These are phyloP conservation scores for Cudoniella acicularis DNA, from an alignment of 495 filamentous ascomycete genomes.

Conservation along the genomic window DNA sequence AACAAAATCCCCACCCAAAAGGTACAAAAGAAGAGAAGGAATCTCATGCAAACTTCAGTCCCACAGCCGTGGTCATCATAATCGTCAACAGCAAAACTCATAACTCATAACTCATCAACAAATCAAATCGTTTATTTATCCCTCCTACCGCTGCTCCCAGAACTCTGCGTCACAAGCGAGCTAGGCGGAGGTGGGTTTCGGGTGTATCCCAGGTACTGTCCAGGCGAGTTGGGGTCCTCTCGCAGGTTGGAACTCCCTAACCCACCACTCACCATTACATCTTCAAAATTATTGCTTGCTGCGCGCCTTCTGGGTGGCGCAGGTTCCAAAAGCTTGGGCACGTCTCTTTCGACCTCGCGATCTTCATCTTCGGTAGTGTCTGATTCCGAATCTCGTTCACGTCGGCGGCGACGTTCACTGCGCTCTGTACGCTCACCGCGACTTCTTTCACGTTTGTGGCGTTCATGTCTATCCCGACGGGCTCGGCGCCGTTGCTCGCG, in stretches of 20 bases:
- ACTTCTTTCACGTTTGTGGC: slow-evolving; percentile 24
- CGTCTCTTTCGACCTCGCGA: slow-evolving; percentile 1
- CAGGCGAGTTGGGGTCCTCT: slow-evolving; percentile 8
- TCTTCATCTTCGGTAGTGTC: slow-evolving; percentile 15
- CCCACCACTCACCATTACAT: slow-evolving; percentile 24
- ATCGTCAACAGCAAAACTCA: too few species aligned
- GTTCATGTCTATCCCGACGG: slow-evolving; percentile 24
- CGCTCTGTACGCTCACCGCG: slow-evolving; percentile 4
- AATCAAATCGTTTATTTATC: neutral
- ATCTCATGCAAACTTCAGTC: too few species aligned
- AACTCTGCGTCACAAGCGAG: neutral
- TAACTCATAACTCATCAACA: neutral
- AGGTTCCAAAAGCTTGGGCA: slow-evolving; percentile 17
- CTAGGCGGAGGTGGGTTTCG: slow-evolving; percentile 15
- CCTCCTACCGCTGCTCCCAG: neutral
- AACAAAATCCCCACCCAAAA: too few species aligned
- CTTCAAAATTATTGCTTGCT: slow-evolving; percentile 9
- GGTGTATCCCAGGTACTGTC: slow-evolving; percentile 15
- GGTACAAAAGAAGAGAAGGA: too few species aligned
- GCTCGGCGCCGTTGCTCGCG: slow-evolving; percentile 17
- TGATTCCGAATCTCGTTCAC: slow-evolving; percentile 16
- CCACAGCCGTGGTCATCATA: too few species aligned
- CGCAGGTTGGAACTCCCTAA: slow-evolving; percentile 1
- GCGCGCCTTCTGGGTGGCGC: slow-evolving; percentile 12
- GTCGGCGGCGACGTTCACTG: slow-evolving; percentile 4